Evolutionary conservation across 1,284 basidiomycete species (phyloP).

Genomic region (Papiliotrema fonsecae): DNA sequence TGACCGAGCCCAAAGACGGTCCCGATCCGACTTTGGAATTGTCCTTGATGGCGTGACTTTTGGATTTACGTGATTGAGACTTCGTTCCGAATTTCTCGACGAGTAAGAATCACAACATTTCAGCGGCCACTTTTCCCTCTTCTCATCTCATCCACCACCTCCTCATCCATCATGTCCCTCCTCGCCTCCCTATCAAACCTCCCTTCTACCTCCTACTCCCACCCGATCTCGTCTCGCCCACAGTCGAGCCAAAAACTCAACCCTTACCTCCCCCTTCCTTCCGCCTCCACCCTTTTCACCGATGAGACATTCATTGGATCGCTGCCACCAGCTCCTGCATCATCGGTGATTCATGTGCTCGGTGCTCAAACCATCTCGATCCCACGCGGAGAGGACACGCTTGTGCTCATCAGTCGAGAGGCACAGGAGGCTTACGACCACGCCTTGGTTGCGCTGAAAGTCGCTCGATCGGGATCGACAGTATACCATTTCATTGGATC

Average conservation of each 20-base stretch:
- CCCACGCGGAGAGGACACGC: constrained; percentile 34
- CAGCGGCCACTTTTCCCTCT: too few relatives aligned
- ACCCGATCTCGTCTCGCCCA: constrained; percentile 31
- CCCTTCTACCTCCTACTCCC: constrained; percentile 32
- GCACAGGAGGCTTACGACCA: constrained; percentile 67
- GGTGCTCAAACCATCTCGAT: constrained; percentile 29
- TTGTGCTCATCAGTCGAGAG: constrained; percentile 60
- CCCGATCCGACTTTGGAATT: too few relatives aligned
- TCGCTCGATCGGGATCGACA: constrained; percentile 59
- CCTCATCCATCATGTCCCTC: constrained; percentile 37
- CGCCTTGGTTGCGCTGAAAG: constrained; percentile 63
- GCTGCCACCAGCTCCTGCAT: constrained; percentile 31
- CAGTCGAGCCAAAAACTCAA: constrained; percentile 30
- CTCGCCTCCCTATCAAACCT: constrained; percentile 35
- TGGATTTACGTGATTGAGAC: too few relatives aligned
- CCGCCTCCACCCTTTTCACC: constrained; percentile 35
- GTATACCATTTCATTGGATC: constrained; percentile 77
- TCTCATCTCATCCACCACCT: too few relatives aligned
- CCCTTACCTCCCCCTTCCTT: constrained; percentile 43
- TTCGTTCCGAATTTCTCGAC: too few relatives aligned
- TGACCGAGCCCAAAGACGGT: too few relatives aligned
- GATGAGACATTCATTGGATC: constrained; percentile 37
- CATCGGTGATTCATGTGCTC: constrained; percentile 36
- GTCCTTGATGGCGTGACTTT: too few relatives aligned
- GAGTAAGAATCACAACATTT: too few relatives aligned